phyloP scores from a whole-genome alignment of 805 yeast species.

The Candida multigemmis region DNA sequence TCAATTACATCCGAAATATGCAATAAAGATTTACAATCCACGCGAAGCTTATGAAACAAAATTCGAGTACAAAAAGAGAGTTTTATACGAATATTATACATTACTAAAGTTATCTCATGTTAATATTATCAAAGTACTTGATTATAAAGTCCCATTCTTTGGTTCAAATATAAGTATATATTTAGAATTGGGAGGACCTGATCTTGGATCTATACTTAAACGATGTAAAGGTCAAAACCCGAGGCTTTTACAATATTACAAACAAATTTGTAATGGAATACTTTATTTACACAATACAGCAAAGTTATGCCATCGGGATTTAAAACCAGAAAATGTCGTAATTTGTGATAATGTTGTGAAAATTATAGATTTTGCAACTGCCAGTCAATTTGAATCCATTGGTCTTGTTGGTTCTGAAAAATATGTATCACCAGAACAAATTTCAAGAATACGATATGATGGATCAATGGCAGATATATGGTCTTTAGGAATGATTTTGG shows the following conservation, averaged over 20 bases:
- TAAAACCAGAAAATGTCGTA: slow-evolving; percentile 40
- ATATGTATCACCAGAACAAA: slow-evolving; percentile 42
- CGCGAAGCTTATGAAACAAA: slow-evolving; percentile 31
- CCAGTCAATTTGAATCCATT: slow-evolving; percentile 11
- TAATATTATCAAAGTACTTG: slow-evolving; percentile 25
- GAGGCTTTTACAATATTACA: too few species aligned
- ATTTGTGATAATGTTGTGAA: slow-evolving; percentile 23
- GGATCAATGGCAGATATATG: slow-evolving; percentile 38
- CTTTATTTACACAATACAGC: slow-evolving; percentile 24
- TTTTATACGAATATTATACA: slow-evolving; percentile 25
- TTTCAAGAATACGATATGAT: slow-evolving; percentile 23
- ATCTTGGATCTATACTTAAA: too few species aligned
- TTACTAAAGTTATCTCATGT: slow-evolving; percentile 16
- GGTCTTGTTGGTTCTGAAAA: slow-evolving; percentile 42
- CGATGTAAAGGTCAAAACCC: too few species aligned
- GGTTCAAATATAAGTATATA: slow-evolving; percentile 17
- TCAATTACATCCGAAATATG: slow-evolving; percentile 12
- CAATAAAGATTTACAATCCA: slow-evolving; percentile 36
- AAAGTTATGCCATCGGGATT: slow-evolving; percentile 40
- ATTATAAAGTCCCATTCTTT: slow-evolving; percentile 14
- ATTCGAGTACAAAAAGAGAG: slow-evolving; percentile 28
- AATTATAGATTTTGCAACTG: slow-evolving; percentile 36
- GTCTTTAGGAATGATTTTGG: slow-evolving; percentile 39
- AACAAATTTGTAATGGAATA: slow-evolving; percentile 32
- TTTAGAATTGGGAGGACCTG: slow-evolving; percentile 13